Evolutionary conservation across 345 rosid species (phyloP), one percentile per base, ranked within the genome.

Genomic region (Isatis tinctoria): DNA sequence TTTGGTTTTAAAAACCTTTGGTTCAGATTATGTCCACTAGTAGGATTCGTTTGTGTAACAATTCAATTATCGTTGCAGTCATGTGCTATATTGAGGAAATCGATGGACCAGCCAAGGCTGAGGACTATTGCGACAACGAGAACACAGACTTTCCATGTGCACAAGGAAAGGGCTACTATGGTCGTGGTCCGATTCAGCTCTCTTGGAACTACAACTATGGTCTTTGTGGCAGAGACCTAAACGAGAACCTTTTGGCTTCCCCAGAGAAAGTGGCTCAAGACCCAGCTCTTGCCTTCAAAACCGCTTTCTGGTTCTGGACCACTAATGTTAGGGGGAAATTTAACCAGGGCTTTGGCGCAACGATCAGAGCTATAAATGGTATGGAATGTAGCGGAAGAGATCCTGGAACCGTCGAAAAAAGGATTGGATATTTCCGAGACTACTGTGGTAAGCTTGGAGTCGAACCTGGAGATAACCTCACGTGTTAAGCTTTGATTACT

Each of bases 251-350:
- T 4, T 54, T 88, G 59, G 79, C 65, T 35, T 45, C 81, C 1
- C 93, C 93, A 0, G 93, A 88, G 62, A 83, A 65, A 0, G 93
- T 90, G 27, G 90, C 86, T 33, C 80, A 60, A 1, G 89, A 88
- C 35, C 84, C 89, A 0, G 79, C 73, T 12, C 58, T 88, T 8
- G 78, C 93, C 0, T 90, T 90, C 76, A 82, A 79, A 86, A 83
- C 93, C 0, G 87, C 89, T 12, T 56, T 90, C 28, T 88, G 97
- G 97, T 90, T 73, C 58, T 90, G 93, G 97, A 85, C 74, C 77
- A 77, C 73, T 33, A 61, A 3, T 53, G 92, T 87, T 18, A 85
- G 74, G 6, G 57, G 79, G 0, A 82, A 78, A 0, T 53, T 85
- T 1, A 26, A 44, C 65, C 82, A 83, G 49, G 97, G 94, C 2